Base-by-base conservation (phyloP, 768 basidiomycete species). In the Brasilioporus rufonigricans region DNA sequence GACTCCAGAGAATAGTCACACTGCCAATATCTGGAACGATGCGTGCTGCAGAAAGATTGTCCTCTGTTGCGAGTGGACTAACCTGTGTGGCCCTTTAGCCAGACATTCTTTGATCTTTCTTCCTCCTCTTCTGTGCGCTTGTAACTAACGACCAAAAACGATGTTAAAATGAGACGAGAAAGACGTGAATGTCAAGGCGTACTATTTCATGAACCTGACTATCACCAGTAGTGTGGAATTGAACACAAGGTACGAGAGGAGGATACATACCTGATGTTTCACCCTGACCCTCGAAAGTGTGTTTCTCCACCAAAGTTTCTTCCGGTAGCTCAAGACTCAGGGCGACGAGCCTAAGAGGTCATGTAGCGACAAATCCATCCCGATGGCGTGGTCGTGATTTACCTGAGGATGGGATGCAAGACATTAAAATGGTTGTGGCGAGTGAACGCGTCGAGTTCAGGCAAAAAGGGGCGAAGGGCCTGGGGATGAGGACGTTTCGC, bases 191-290 rank as follows among this genome's bases (percentile, higher is more conserved):
- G 13, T 5, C 8, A 19, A 7, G 8, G 33, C 78, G 40, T 54
- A 82, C 83, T 86, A 86, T 70, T 85, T 84, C 82, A 85, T 82
- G 67, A 80, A 84, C 31, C 83, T 73, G 11, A 80, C 83, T 85
- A 49, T 39, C 39, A 21, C 27, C 19, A 26, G 46, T 24, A n/a
- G n/a, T n/a, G n/a, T n/a, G n/a, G n/a, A 10, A 19, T 19, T 9
- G 21, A 32, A 41, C 11, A 39, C 10, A 16, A 10, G 5, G 49
- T 18, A 2, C 9, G n/a, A 18, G 10, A 19, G 5, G 26, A 45
- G 38, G 27, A 21, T 16, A 62, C 66, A 27, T 51, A 77, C 78
- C 65, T 31, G 71, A 71, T 2, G 75, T 73, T 58, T 76, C 75
- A 6, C 75, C 74, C 4, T 66, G 59, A 6, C 66, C 69, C 10